Evolutionary conservation across 257 asterid genomes (phyloP), one percentile per base, ranked within the genome.

Genomic region (Sherardia arvensis): DNA sequence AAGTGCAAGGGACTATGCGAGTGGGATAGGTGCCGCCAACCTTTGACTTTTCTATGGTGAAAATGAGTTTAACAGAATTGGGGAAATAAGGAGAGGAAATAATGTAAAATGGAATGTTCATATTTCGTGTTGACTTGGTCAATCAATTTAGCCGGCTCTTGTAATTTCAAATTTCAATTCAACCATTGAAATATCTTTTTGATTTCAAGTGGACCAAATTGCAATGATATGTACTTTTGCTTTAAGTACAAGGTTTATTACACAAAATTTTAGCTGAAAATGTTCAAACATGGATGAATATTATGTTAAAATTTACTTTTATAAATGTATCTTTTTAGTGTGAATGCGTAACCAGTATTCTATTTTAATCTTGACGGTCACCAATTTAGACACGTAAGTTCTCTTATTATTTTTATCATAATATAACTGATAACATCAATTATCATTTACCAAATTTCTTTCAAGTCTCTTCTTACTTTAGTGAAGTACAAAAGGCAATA

Each of bases 1-100:
- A 22, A 14, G 72, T 14, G 6, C 8, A 3, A 1, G 14, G 14
- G 18, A 7, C 1, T 47, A n/a, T 47, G 72, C 20, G 54, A 68
- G 62, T 68, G 18, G 20, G 73, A 15, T 59, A 22, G 11, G 8
- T 48, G 61, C 72, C 21, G 61, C 38, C 72, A 29, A n/a, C 34
- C 28, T 27, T 56, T 67, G 59, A 49, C 36, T 12, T 18, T 40
- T 32, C 4, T 62, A 5, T 18, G 29, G 33, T 9, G 14, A 55
- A 28, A 58, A 33, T 1, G 10, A 43, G 21, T 43, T 14, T 15
- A 43, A 43, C n/a, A 6, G 48, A 40, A 14, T 38, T 3, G 6
- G 18, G 47, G 12, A 38, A 38, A 10, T 38, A 12, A 3, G 8
- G 48, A 12, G 43, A 1, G 43, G 0, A 43, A 43, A 43, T 4